These are phyloP conservation scores for Colletotrichum costaricense DNA, from an alignment of 2,329 filamentous ascomycete species.

Conservation along the genomic window DNA sequence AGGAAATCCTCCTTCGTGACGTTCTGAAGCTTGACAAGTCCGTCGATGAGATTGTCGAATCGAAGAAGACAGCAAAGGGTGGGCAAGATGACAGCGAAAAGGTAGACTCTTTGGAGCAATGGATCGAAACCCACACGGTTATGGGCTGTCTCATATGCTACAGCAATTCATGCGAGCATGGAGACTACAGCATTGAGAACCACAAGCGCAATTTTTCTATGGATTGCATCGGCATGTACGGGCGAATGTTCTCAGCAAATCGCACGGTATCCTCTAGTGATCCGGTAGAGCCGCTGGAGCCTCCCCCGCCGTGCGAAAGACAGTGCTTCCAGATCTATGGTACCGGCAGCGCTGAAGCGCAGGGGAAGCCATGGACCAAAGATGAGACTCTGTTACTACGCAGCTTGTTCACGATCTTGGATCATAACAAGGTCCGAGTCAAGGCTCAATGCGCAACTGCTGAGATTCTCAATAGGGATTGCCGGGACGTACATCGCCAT, in stretches of 20 bases:
- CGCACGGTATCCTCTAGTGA: constrained; percentile 22
- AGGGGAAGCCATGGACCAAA: constrained; percentile 56
- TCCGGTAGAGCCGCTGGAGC: constrained; percentile 11
- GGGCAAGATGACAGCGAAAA: constrained; percentile 47
- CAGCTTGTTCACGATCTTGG: constrained; percentile 57
- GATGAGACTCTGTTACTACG: constrained; percentile 61
- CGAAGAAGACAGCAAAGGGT: constrained; percentile 65
- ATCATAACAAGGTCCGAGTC: constrained; percentile 51
- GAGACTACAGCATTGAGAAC: constrained; percentile 65
- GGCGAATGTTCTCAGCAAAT: constrained; percentile 34
- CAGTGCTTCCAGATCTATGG: constrained; percentile 54
- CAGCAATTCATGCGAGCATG: constrained; percentile 71
- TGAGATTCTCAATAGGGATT: constrained; percentile 61
- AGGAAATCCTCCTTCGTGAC: constrained; percentile 60
- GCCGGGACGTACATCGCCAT: constrained; percentile 62
- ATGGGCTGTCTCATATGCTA: constrained; percentile 70
- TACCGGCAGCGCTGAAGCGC: constrained; percentile 6
- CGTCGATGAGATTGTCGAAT: constrained; percentile 64
- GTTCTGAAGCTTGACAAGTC: constrained; percentile 65
- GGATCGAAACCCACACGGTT: constrained; percentile 65
- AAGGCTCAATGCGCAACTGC: constrained; percentile 62
- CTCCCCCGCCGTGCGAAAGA: constrained; percentile 48
- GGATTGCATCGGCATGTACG: constrained; percentile 43
- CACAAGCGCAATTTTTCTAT: constrained; percentile 66
- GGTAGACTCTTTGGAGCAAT: constrained; percentile 41